phyloP scores from a whole-genome alignment of 2,329 filamentous ascomycete species.

The Pseudocercospora fijiensis region DNA sequence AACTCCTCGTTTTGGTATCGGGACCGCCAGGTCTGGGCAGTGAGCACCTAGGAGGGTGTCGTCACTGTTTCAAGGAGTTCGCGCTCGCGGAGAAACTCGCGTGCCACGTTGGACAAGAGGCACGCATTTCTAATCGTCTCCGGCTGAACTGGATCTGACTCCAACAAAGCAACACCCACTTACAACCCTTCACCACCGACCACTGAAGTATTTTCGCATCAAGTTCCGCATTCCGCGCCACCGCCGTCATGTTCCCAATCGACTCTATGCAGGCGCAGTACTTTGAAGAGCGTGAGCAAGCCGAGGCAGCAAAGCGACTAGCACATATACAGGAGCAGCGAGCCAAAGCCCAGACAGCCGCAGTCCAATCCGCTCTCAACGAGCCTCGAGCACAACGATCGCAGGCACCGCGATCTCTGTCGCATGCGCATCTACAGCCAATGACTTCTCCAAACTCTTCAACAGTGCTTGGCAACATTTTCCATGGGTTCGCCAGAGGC shows the following conservation, averaged over 20 bases:
- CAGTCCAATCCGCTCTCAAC: conserved; percentile 15
- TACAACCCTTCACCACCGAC: neutral
- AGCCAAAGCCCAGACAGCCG: conserved; percentile 22
- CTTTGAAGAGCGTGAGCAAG: conserved; percentile 35
- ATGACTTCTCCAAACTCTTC: conserved; percentile 15
- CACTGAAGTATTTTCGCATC: neutral
- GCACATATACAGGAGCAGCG: conserved; percentile 26
- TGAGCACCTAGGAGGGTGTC: neutral
- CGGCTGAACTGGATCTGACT: neutral
- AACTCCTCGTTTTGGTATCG: neutral
- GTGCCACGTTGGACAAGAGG: neutral
- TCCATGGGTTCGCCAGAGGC: conserved; percentile 26
- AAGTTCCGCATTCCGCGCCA: neutral
- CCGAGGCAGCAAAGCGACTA: conserved; percentile 28
- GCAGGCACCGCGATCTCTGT: conserved; percentile 14
- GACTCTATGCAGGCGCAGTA: conserved; percentile 36
- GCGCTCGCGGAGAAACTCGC: neutral
- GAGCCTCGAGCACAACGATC: conserved; percentile 20
- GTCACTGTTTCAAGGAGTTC: neutral
- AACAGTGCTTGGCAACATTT: conserved; percentile 34
- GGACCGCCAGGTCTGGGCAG: neutral
- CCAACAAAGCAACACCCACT: neutral
- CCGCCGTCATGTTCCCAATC: conserved; percentile 36
- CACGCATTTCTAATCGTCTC: neutral
- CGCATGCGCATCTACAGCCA: neutral